These are phyloP conservation scores for Glebionis coronaria DNA, from an alignment of 129 eudicot species.

Conservation along the genomic window DNA sequence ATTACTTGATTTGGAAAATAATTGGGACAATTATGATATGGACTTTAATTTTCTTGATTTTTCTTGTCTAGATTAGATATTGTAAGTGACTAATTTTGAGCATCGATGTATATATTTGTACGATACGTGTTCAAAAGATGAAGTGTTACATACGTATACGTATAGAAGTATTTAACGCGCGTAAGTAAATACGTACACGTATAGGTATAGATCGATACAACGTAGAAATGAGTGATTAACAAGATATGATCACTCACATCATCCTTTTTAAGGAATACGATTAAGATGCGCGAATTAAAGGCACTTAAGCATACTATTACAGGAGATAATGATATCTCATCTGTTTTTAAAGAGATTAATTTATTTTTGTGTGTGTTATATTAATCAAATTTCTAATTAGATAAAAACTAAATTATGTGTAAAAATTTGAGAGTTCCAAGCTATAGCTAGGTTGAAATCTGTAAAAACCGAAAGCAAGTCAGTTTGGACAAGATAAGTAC, in stretches of 20 bases:
- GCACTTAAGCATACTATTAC: conserved; percentile 7
- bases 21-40: conserved; percentile 14
- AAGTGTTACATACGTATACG: conserved; percentile 6
- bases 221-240: not conserved
- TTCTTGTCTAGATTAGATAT: conserved; percentile 9
- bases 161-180: conserved; percentile 11
- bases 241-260: conserved; percentile 17
- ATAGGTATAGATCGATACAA: conserved; percentile 11
- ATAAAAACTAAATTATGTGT: not conserved
- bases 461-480: not conserved
- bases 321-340: conserved; percentile 4
- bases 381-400: not conserved
- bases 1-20: conserved; percentile 22
- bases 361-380: not conserved
- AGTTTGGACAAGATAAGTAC: not conserved
- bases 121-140: conserved; percentile 15
- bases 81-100: not conserved
- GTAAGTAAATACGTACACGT: conserved; percentile 18
- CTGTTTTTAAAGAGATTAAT: not conserved
- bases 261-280: conserved; percentile 26
- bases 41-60: conserved; percentile 1
- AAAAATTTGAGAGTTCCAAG: not conserved
- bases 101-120: conserved; percentile 17
- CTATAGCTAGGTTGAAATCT: not conserved
- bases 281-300: conserved; percentile 25